Percentiles rank a stretch among this genome's conserved stretches.
phyloP scores from a whole-genome alignment of 495 filamentous ascomycete species.

The Terfezia claveryi region DNA sequence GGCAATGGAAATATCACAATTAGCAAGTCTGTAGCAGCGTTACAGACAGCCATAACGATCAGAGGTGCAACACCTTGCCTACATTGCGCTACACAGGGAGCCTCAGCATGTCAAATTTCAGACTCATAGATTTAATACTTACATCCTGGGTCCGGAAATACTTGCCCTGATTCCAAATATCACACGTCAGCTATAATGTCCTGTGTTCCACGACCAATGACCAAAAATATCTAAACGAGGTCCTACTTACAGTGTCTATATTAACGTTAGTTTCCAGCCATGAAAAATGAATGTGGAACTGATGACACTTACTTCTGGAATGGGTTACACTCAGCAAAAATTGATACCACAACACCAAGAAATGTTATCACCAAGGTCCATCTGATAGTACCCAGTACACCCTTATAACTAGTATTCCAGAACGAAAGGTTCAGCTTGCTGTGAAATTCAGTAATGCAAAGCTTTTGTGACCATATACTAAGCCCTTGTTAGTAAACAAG shows the following conservation, averaged over 20 bases:
- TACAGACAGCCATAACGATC: conserved; percentile 64
- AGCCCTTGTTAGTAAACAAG: no score
- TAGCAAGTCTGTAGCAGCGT: conserved; percentile 70
- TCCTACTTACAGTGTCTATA: no score
- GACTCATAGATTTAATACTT: neutral
- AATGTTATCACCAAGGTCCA: conserved; percentile 57
- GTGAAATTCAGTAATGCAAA: conserved; percentile 76
- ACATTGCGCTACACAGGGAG: conserved; percentile 28
- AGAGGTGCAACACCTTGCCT: conserved; percentile 67
- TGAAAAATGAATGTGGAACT: no score
- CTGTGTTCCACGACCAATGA: conserved; percentile 17
- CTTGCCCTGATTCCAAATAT: conserved; percentile 35
- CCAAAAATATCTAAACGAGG: no score
- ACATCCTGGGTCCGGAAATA: conserved; percentile 67
- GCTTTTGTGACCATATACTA: conserved; percentile 82
- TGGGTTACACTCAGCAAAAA: conserved; percentile 68
- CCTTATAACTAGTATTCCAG: conserved; percentile 49
- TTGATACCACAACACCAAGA: conserved; percentile 53
- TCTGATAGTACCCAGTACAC: conserved; percentile 44
- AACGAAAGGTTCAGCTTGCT: conserved; percentile 45
- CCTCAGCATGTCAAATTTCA: no score
- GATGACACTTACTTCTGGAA: conserved; percentile 30
- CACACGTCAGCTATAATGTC: conserved; percentile 2
- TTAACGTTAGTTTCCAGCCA: no score
- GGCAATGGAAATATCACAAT: conserved; percentile 76